phyloP scores from a whole-genome alignment of 1,139 yeast genomes.

The Lodderomyces metapsilosis region DNA sequence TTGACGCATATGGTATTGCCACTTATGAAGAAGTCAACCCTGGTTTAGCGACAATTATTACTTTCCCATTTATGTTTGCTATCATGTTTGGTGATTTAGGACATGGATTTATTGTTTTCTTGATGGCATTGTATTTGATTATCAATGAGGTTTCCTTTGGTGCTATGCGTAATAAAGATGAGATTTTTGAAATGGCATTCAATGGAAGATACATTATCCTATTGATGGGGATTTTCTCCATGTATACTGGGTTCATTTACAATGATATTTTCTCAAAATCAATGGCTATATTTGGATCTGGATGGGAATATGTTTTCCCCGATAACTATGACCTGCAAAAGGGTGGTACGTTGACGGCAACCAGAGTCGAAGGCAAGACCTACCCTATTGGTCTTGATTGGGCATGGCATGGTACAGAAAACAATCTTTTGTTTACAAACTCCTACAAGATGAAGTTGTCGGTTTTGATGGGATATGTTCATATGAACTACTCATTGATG shows the following conservation, averaged over 20 bases:
- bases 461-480: conserved; percentile 89
- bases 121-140: conserved; percentile 72
- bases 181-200: conserved; percentile 94
- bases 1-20: conserved; percentile 94
- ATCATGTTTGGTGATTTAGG: conserved; percentile 99
- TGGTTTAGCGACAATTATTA: conserved; percentile 88
- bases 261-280: conserved; percentile 92
- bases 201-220: conserved; percentile 86
- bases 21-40: conserved; percentile 95
- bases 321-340: conserved; percentile 60
- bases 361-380: conserved; percentile 51
- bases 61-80: conserved; percentile 98
- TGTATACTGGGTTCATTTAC: conserved; percentile 90
- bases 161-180: conserved; percentile 73
- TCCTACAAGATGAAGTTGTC: conserved; percentile 97
- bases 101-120: conserved; percentile 78
- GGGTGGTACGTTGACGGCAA: conserved; percentile 55
- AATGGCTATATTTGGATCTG: conserved; percentile 79
- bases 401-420: conserved; percentile 97
- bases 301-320: conserved; percentile 85
- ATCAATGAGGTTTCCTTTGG: conserved; percentile 65
- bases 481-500: conserved; percentile 87
- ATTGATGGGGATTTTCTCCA: conserved; percentile 89
- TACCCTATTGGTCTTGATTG: conserved; percentile 89
- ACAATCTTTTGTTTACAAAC: conserved; percentile 83